Conservation (phyloP, 1,284 basidiomycete genomes). For the Tremellales sp. region DNA sequence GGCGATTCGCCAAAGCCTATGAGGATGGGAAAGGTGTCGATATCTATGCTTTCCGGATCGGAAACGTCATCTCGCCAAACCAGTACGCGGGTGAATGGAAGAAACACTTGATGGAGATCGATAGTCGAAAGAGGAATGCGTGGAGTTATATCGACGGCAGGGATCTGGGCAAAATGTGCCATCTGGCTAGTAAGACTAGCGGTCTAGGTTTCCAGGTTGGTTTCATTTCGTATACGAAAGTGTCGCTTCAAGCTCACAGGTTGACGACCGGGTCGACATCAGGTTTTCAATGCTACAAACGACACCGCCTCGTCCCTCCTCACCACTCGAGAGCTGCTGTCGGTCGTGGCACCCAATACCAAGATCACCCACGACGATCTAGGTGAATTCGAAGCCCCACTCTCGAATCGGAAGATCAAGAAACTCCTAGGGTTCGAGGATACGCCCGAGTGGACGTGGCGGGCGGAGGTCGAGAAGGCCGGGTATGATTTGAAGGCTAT, state of each 20-base stretch:
- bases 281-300: conserved; percentile 40
- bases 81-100: conserved; percentile 35
- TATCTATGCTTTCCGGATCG: conserved; percentile 39
- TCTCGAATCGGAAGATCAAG: conserved; percentile 33
- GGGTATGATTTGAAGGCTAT: neutral
- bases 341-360: conserved; percentile 21
- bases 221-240: neutral
- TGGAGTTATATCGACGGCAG: conserved; percentile 43
- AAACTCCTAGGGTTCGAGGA: conserved; percentile 37
- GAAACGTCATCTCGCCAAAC: conserved; percentile 40
- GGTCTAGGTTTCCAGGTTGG: conserved; percentile 38
- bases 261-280: neutral
- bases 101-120: conserved; percentile 25
- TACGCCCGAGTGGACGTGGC: conserved; percentile 29
- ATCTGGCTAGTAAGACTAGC: conserved; percentile 25
- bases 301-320: conserved; percentile 20
- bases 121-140: conserved; percentile 33
- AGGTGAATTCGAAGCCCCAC: conserved; percentile 32
- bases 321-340: conserved; percentile 27
- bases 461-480: neutral
- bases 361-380: conserved; percentile 31
- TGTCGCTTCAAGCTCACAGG: neutral
- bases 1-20: conserved; percentile 18
- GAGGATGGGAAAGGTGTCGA: conserved; percentile 13
- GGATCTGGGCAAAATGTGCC: conserved; percentile 38